Evolutionary conservation across 345 rosid genomes (phyloP), one percentile per base, ranked within the genome.

Genomic region (Brassica nigra): DNA sequence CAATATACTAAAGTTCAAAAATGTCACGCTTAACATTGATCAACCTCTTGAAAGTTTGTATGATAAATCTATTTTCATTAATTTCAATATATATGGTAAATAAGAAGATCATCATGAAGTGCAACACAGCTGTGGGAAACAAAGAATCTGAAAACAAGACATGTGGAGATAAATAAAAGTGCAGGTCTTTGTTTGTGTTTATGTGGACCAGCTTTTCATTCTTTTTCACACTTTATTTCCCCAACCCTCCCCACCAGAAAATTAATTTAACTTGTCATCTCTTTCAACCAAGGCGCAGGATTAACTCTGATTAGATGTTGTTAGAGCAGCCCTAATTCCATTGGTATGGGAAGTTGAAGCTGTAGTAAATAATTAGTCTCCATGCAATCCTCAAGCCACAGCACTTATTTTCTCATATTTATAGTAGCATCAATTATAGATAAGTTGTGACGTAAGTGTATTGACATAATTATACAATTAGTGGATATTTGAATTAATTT

Each of bases 41-140:
- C 54, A 44, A 54, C 23, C 58, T 71, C 71, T 63, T 18, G 4
- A 59, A 30, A 54, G 3, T 63, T 54, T 71, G 65, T 52, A 69
- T 28, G 72, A 27, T 61, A 54, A 55, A 39, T 54, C 4, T 63
- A 4, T 28, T 15, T 33, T 42, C 23, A 63, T 65, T 65, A 33
- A 12, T 70, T 14, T 67, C 7, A 10, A 18, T 18, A 18, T 18
- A 18, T 18, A 18, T 71, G 58, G 66, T 42, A 42, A 47, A 76
- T 76, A 57, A 12, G n/a, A 58, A 31, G 69, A 79, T 68, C 15
- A 69, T 63, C 54, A 29, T 57, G 65, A 70, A 74, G 65, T 75
- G 79, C 42, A 70, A 39, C 61, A 75, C 79, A 80, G 83, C 79
- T 63, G 79, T 80, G 83, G 74, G 75, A 57, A 62, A 62, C 83